phyloP scores from a whole-genome alignment of 23 red algal genomes.

The Gracilaria caudata region DNA sequence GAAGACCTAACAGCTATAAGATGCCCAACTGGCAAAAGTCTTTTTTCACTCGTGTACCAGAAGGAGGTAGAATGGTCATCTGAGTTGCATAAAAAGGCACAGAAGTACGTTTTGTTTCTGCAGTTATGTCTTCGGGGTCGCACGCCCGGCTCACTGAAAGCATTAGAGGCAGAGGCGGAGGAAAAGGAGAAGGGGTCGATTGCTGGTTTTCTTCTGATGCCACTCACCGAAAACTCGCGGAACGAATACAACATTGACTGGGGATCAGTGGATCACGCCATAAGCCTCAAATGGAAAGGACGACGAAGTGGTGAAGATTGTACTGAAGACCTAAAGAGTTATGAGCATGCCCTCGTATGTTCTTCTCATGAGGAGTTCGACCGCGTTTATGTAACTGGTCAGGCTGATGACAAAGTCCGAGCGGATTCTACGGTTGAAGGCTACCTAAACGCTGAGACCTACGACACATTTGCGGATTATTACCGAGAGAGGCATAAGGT shows the following conservation, averaged over 20 bases:
- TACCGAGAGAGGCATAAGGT: slow-evolving; percentile 38
- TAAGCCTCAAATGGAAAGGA: slow-evolving; percentile 44
- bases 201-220: slow-evolving; percentile 53
- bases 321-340: background rate
- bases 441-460: slow-evolving; percentile 24
- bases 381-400: slow-evolving; percentile 42
- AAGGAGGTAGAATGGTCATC: slow-evolving; percentile 32
- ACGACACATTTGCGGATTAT: slow-evolving; percentile 53
- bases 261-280: slow-evolving; percentile 17
- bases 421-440: slow-evolving; percentile 43
- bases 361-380: slow-evolving; percentile 54
- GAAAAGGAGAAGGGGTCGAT: slow-evolving; percentile 4
- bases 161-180: slow-evolving; percentile 16
- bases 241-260: slow-evolving; percentile 33
- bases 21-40: slow-evolving; percentile 37
- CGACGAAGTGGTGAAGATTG: background rate
- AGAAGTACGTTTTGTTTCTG: slow-evolving; percentile 52
- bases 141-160: slow-evolving; percentile 38
- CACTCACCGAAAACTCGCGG: background rate
- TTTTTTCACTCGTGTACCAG: slow-evolving; percentile 20
- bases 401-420: background rate
- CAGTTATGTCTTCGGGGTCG: slow-evolving; percentile 51
- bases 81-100: slow-evolving; percentile 16
- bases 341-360: slow-evolving; percentile 39
- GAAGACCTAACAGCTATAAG: slow-evolving; percentile 37